Conservation (phyloP, 495 filamentous ascomycete genomes). For the Venustampulla echinocandica region DNA sequence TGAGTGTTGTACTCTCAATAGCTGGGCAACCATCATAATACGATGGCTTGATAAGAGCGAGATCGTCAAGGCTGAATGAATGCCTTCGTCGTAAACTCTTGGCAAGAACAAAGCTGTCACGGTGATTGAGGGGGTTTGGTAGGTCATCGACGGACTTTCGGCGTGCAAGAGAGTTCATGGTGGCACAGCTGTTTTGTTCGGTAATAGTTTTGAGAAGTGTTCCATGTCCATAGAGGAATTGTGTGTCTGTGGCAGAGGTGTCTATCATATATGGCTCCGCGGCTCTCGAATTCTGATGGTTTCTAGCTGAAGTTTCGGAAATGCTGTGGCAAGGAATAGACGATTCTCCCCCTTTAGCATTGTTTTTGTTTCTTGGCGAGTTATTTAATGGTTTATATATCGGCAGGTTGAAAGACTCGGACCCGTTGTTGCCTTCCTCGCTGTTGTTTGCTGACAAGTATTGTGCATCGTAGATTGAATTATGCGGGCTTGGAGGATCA, state of each 20-base stretch:
- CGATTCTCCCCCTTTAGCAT: conserved; percentile 6
- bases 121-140: conserved; percentile 12
- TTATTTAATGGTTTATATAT: too few species aligned
- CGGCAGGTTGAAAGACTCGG: conserved; percentile 20
- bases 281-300: conserved; percentile 19
- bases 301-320: conserved; percentile 10
- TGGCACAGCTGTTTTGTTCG: conserved; percentile 30
- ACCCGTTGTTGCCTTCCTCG: conserved; percentile 12
- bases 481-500: conserved; percentile 27
- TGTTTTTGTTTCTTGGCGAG: not conserved
- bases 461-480: conserved; percentile 30
- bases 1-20: conserved; percentile 28
- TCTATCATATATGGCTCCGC: not conserved
- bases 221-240: conserved; percentile 33
- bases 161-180: conserved; percentile 13
- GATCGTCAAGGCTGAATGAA: conserved; percentile 29
- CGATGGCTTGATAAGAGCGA: conserved; percentile 29
- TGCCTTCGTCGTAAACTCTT: conserved; percentile 21
- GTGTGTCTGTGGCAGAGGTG: conserved; percentile 16
- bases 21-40: conserved; percentile 19
- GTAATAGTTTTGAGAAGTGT: conserved; percentile 32
- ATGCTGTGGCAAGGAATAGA: conserved; percentile 9
- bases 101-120: conserved; percentile 14
- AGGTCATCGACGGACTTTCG: conserved; percentile 15
- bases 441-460: conserved; percentile 25